These are phyloP conservation scores for Podaxis pistillaris DNA, from an alignment of 768 basidiomycete species.

Conservation along the genomic window DNA sequence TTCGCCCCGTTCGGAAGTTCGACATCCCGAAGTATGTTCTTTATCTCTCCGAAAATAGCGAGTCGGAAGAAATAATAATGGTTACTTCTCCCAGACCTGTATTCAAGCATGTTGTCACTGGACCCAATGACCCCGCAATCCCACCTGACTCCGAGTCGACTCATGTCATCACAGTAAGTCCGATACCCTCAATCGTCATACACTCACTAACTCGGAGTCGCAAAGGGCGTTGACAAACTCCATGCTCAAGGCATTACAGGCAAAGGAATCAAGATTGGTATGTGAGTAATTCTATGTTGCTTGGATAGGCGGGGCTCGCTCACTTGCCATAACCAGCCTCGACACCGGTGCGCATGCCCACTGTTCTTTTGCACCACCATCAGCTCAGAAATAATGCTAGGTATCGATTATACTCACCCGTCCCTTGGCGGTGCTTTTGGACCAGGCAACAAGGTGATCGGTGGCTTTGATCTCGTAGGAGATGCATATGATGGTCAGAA, in stretches of 20 bases:
- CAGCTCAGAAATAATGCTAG: slow-evolving; percentile 18
- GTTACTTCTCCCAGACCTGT: slow-evolving; percentile 35
- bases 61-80: background rate
- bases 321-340: slow-evolving; percentile 33
- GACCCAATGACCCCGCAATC: slow-evolving; percentile 37
- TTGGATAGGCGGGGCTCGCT: background rate
- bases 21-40: slow-evolving; percentile 38
- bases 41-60: background rate
- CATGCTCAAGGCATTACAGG: slow-evolving; percentile 64
- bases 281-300: slow-evolving; percentile 36
- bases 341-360: slow-evolving; percentile 37
- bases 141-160: slow-evolving; percentile 49
- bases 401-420: slow-evolving; percentile 57
- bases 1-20: slow-evolving; percentile 51
- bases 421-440: slow-evolving; percentile 53
- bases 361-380: background rate
- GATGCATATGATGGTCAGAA: slow-evolving; percentile 45
- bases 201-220: background rate
- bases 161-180: slow-evolving; percentile 52
- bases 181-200: background rate
- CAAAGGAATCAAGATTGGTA: slow-evolving; percentile 64
- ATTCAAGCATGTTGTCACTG: slow-evolving; percentile 38
- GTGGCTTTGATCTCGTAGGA: slow-evolving; percentile 59
- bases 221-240: slow-evolving; percentile 59
- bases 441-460: slow-evolving; percentile 49